phyloP scores from a whole-genome alignment of 2,329 filamentous ascomycete species.

The Nakataea oryzae region DNA sequence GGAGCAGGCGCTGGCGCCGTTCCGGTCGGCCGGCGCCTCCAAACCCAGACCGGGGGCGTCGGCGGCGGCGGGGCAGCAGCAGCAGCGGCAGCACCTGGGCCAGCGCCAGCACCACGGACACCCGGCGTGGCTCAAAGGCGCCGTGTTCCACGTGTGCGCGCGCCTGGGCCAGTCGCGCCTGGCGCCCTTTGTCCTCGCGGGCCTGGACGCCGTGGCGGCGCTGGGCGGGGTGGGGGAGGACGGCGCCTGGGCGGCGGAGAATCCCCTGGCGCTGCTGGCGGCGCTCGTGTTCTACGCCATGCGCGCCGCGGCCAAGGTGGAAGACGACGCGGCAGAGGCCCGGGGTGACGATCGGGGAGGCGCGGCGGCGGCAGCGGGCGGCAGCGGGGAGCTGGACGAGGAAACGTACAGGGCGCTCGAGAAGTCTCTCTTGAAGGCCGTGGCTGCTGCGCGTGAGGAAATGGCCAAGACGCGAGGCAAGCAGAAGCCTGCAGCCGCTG shows the following conservation, averaged over 20 bases:
- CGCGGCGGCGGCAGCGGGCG: slow-evolving; percentile 7
- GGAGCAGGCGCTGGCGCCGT: slow-evolving; percentile 16
- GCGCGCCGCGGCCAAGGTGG: slow-evolving; percentile 4
- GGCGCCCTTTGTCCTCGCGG: slow-evolving; percentile 64
- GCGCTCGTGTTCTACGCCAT: slow-evolving; percentile 50
- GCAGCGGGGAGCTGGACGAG: slow-evolving; percentile 24
- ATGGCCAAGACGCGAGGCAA: slow-evolving; percentile 10
- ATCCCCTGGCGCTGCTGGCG: slow-evolving; percentile 45
- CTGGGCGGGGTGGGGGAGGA: slow-evolving; percentile 27
- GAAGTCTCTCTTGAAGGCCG: slow-evolving; percentile 33
- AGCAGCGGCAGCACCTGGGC: too few relatives aligned
- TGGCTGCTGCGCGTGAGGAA: slow-evolving; percentile 30
- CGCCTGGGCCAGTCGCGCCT: slow-evolving; percentile 50
- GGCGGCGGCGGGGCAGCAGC: too few relatives aligned
- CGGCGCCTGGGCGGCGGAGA: slow-evolving; percentile 37
- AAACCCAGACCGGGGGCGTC: slow-evolving; percentile 17
- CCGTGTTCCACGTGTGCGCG: slow-evolving; percentile 55
- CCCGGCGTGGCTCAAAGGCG: slow-evolving; percentile 59
- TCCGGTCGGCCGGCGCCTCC: slow-evolving; percentile 15
- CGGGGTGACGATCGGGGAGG: slow-evolving; percentile 1
- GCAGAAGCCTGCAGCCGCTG: neutral
- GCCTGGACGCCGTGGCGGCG: slow-evolving; percentile 47
- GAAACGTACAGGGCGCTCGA: slow-evolving; percentile 34
- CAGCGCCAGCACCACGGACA: neutral
- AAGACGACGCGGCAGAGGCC: neutral